phyloP scores from a whole-genome alignment of 495 filamentous ascomycete genomes.

The Lichenothelia convexa region DNA sequence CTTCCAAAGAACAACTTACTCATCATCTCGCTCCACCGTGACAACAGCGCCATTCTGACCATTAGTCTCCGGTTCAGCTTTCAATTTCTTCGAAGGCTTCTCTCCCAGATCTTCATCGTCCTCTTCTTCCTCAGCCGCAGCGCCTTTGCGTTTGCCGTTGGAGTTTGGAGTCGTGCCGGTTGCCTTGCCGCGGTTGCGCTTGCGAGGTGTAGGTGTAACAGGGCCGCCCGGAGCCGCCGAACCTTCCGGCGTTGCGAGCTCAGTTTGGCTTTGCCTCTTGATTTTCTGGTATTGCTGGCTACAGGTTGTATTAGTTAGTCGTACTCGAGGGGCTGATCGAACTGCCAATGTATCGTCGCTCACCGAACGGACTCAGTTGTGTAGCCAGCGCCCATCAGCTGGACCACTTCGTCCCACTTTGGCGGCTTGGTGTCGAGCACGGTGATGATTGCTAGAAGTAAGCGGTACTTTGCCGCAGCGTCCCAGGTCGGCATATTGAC shows the following conservation, averaged over 20 bases:
- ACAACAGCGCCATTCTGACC: background rate
- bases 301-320: background rate
- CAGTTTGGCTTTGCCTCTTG: conserved; percentile 5
- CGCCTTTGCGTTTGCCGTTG: conserved; percentile 4
- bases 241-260: conserved; percentile 2
- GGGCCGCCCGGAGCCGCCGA: too few relatives aligned
- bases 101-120: conserved; percentile 5
- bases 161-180: conserved; percentile 3
- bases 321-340: background rate
- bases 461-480: conserved; percentile 6
- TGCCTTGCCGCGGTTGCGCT: background rate
- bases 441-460: conserved; percentile 12
- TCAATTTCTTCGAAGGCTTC: conserved; percentile 5
- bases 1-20: background rate
- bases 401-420: conserved; percentile 9
- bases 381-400: conserved; percentile 10
- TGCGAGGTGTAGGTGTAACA: conserved; percentile 1
- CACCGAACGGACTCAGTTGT: conserved; percentile 10
- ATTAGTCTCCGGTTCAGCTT: conserved; percentile 1
- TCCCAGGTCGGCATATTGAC: too few relatives aligned
- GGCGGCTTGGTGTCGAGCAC: conserved; percentile 3
- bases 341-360: too few relatives aligned
- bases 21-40: background rate
- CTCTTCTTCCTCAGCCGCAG: background rate
- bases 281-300: conserved; percentile 14